Percentiles rank a stretch among this genome's conserved stretches.
Evolutionary conservation across 2,329 filamentous ascomycete species (phyloP).

Genomic region (Fusarium sp.): DNA sequence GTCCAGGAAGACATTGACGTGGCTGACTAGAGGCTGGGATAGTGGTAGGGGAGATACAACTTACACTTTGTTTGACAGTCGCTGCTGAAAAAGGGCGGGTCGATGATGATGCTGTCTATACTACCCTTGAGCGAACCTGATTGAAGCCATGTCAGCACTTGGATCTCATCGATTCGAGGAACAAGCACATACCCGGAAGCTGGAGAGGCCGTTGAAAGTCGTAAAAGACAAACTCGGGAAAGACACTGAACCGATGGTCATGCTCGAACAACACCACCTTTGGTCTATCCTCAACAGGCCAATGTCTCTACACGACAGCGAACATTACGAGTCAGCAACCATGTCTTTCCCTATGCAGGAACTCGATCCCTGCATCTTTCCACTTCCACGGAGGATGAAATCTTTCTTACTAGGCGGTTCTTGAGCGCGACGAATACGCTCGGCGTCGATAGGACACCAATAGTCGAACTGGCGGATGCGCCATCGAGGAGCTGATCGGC

Average conservation of each 20-base stretch:
- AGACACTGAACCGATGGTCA: conserved; percentile 79
- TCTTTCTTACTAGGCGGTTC: conserved; percentile 69
- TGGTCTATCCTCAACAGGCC: conserved; percentile 54
- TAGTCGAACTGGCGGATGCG: conserved; percentile 65
- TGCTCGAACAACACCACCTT: conserved; percentile 77
- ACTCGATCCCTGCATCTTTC: not conserved
- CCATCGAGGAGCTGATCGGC: conserved; percentile 75
- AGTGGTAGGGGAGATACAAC: too few relatives aligned
- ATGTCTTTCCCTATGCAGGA: not conserved
- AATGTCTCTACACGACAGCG: conserved; percentile 26
- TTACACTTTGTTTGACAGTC: conserved; percentile 84
- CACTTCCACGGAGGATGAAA: not conserved
- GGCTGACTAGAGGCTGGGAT: too few relatives aligned
- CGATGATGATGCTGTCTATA: conserved; percentile 78
- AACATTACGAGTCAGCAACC: conserved; percentile 18
- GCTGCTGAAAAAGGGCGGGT: conserved; percentile 83
- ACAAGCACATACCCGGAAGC: conserved; percentile 63
- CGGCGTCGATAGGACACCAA: conserved; percentile 80
- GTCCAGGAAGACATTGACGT: not conserved
- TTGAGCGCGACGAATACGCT: conserved; percentile 83
- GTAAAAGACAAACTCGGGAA: conserved; percentile 80
- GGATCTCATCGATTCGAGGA: not conserved
- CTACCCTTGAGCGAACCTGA: conserved; percentile 68
- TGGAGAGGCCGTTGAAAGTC: conserved; percentile 78
- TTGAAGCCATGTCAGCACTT: not conserved